Percentiles rank a stretch among this genome's conserved stretches.
Evolutionary conservation across 257 asterid species (phyloP).

Genomic region (Penstemon davidsonii): DNA sequence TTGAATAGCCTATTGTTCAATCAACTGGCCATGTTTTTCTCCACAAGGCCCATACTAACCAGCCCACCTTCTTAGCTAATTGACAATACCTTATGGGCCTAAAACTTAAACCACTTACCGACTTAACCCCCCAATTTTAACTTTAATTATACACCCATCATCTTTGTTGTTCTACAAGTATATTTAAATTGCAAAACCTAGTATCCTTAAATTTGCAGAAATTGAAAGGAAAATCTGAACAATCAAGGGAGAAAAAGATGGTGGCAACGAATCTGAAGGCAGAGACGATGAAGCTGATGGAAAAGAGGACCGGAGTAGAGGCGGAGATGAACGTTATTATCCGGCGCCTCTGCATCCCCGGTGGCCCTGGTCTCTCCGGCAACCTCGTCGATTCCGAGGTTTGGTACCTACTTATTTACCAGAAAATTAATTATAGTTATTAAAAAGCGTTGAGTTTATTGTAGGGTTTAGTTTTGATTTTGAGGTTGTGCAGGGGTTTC

Average conservation of each 20-base stretch:
- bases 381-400: constrained; percentile 81
- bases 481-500: constrained; percentile 73
- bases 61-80: too few species aligned
- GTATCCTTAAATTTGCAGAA: background rate
- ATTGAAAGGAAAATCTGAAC: constrained; percentile 12
- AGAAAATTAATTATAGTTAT: too few species aligned
- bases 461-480: background rate
- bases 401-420: too few species aligned
- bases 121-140: too few species aligned
- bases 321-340: constrained; percentile 78
- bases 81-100: too few species aligned
- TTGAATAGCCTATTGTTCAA: too few species aligned
- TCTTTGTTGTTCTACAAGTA: too few species aligned
- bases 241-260: constrained; percentile 39
- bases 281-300: constrained; percentile 79
- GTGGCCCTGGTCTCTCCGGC: constrained; percentile 90
- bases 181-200: constrained; percentile 33
- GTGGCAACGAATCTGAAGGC: constrained; percentile 87
- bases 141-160: too few species aligned
- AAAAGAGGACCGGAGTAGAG: constrained; percentile 61
- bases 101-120: too few species aligned
- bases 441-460: background rate
- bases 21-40: too few species aligned
- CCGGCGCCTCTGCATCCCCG: constrained; percentile 72
- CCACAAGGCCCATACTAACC: too few species aligned